Evolutionary conservation across 2,329 filamentous ascomycete species (phyloP).

Genomic region (Beauveria rudraprayagi): DNA sequence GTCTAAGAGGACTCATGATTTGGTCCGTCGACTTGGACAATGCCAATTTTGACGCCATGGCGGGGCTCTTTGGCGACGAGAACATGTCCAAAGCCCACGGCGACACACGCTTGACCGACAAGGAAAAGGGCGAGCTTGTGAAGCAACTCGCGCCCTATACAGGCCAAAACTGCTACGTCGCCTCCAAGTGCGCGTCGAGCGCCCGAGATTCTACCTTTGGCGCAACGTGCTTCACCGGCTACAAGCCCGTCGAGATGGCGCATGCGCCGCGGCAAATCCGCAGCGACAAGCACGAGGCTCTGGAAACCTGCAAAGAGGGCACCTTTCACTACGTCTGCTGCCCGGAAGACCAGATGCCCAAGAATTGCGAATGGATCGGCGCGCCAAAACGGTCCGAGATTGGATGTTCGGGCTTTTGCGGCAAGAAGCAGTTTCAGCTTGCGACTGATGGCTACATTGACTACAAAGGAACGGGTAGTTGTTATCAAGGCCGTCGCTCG

Average conservation of each 20-base stretch:
- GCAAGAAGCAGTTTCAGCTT: constrained; percentile 13
- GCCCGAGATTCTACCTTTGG: neutral
- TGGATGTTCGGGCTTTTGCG: constrained; percentile 16
- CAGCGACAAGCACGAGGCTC: neutral
- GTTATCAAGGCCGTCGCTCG: constrained; percentile 9
- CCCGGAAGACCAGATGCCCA: constrained; percentile 19
- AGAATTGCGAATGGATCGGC: constrained; percentile 22
- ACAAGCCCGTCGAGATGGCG: neutral
- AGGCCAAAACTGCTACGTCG: constrained; percentile 22
- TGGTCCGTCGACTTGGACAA: constrained; percentile 22
- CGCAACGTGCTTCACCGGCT: neutral
- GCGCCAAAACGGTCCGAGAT: constrained; percentile 15
- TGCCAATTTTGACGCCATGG: constrained; percentile 16
- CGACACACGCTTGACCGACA: neutral
- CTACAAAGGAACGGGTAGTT: constrained; percentile 11
- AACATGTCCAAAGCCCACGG: constrained; percentile 3
- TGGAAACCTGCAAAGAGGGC: constrained; percentile 16
- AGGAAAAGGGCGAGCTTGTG: constrained; percentile 11
- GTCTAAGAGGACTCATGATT: constrained; percentile 20
- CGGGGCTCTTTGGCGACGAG: constrained; percentile 16
- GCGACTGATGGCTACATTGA: constrained; percentile 12
- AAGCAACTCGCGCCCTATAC: constrained; percentile 17
- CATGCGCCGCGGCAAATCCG: neutral
- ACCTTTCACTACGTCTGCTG: constrained; percentile 22
- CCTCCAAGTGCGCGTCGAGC: constrained; percentile 11